Evolutionary conservation across 2,329 filamentous ascomycete species (phyloP).

Genomic region (Colletotrichum musae): DNA sequence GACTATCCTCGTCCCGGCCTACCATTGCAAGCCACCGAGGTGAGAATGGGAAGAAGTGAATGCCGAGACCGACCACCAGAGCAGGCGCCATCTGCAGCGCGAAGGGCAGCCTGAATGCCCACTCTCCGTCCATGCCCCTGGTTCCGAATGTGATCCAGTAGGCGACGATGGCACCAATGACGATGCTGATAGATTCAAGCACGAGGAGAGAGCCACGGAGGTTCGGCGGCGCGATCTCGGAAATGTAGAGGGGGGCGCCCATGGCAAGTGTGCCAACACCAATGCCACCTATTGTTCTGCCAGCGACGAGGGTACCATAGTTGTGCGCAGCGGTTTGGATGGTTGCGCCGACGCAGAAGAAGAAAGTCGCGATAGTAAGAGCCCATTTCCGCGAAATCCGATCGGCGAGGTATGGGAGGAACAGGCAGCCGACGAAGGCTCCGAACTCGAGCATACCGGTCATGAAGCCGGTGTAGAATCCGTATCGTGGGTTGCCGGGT

Average conservation of each 20-base stretch:
- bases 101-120: conserved; percentile 62
- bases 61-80: conserved; percentile 55
- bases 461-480: conserved; percentile 56
- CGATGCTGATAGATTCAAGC: conserved; percentile 65
- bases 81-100: conserved; percentile 60
- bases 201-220: conserved; percentile 58
- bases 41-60: conserved; percentile 61
- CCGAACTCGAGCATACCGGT: conserved; percentile 60
- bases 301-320: conserved; percentile 48
- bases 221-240: conserved; percentile 54
- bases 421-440: conserved; percentile 53
- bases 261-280: conserved; percentile 49
- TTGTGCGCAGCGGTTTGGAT: conserved; percentile 50
- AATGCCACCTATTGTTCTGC: conserved; percentile 49
- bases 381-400: conserved; percentile 59
- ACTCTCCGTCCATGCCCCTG: conserved; percentile 55
- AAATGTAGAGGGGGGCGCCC: conserved; percentile 50
- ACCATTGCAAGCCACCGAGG: conserved; percentile 61
- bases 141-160: conserved; percentile 71
- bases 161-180: conserved; percentile 66
- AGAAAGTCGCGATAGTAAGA: conserved; percentile 52
- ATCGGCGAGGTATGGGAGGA: conserved; percentile 56
- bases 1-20: conserved; percentile 55
- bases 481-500: conserved; percentile 8
- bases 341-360: conserved; percentile 60